Evolutionary conservation across 2,329 filamentous ascomycete species (phyloP).

Genomic region (Curvularia sp.): DNA sequence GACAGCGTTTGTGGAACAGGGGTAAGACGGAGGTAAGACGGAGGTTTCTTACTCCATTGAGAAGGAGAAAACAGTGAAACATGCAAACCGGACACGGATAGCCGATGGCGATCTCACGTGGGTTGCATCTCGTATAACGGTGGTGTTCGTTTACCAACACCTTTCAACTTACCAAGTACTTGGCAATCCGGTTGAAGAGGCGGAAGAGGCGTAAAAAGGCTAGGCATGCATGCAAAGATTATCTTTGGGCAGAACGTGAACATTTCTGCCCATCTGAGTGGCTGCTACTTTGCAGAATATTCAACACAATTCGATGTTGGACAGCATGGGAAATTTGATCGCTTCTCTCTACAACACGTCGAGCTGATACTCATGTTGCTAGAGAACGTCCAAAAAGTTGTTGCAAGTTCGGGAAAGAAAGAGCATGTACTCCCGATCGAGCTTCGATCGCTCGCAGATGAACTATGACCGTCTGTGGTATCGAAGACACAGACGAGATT

Average conservation of each 20-base stretch:
- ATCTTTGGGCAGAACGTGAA: neutral
- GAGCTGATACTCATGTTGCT: neutral
- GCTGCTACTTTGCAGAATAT: neutral
- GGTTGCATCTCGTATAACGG: neutral
- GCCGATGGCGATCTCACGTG: neutral
- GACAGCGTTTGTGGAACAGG: neutral
- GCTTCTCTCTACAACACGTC: neutral
- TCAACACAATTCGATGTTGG: neutral
- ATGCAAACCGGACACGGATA: neutral
- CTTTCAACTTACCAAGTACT: conserved; percentile 4
- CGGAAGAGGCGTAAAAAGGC: neutral
- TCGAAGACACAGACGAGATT: neutral
- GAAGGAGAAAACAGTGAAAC: neutral
- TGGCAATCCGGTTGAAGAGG: neutral
- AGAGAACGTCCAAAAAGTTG: neutral
- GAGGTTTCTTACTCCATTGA: neutral
- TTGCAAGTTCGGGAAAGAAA: neutral
- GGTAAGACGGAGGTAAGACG: neutral
- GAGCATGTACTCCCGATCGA: neutral
- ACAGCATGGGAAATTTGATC: neutral
- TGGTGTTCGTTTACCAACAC: neutral
- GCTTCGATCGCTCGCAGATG: neutral
- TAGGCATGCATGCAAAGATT: neutral
- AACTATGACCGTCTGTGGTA: neutral
- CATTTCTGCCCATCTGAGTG: neutral